A percentile compares a stretch with the other conserved stretches of the same genome.
phyloP scores from a whole-genome alignment of 352 stramenopile species.

The Elongisporangium prolatum region DNA sequence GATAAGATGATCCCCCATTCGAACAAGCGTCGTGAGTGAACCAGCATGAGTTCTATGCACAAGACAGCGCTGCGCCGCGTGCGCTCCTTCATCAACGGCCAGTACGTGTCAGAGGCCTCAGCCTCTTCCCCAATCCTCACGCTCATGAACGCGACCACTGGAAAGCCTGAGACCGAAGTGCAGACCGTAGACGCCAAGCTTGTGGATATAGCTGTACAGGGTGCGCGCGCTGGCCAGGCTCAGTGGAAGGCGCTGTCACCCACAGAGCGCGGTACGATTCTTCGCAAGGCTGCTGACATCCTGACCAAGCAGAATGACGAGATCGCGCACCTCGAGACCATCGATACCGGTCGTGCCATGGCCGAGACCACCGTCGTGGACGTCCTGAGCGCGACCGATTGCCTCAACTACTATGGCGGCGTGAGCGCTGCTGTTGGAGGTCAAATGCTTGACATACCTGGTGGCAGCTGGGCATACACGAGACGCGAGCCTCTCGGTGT shows the following conservation, averaged over 20 bases:
- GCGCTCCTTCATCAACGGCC: conserved; percentile 75
- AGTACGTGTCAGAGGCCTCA: conserved; percentile 26
- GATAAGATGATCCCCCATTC: background rate
- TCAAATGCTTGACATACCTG: conserved; percentile 59
- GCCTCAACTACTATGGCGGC: conserved; percentile 75
- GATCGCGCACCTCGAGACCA: conserved; percentile 65
- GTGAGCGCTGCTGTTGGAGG: conserved; percentile 59
- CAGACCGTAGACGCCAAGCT: conserved; percentile 32
- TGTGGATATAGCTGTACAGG: conserved; percentile 46
- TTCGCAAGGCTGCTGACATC: conserved; percentile 59
- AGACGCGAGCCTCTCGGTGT: conserved; percentile 66
- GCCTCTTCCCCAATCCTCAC: conserved; percentile 23
- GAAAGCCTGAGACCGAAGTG: conserved; percentile 48
- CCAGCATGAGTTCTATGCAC: background rate
- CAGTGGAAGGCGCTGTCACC: conserved; percentile 66
- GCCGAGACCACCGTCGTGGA: conserved; percentile 71
- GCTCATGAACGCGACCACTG: conserved; percentile 56
- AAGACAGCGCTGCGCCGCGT: conserved; percentile 20
- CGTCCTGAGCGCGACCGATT: conserved; percentile 66
- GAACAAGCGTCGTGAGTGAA: background rate
- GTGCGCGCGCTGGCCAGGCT: conserved; percentile 33
- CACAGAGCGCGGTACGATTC: conserved; percentile 50
- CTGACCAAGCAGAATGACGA: conserved; percentile 54
- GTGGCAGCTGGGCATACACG: conserved; percentile 75
- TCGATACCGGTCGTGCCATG: conserved; percentile 75